Base-by-base conservation (phyloP, 176 grass and related monocot species). In the Eleusine indica region DNA sequence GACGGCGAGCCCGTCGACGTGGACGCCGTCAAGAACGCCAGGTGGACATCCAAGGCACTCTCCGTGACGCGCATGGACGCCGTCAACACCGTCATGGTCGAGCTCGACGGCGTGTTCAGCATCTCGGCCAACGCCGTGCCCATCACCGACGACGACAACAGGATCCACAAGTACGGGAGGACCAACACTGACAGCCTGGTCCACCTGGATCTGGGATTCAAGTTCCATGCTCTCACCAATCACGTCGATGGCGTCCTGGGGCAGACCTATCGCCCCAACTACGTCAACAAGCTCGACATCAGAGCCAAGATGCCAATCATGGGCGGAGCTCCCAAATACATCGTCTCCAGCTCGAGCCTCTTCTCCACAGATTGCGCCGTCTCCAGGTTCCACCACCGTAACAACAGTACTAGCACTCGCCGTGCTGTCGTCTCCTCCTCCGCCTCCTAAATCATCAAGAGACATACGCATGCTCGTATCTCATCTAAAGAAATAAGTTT, bases 181-280 rank as follows among this genome's bases (percentile, higher is more conserved):
- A 80, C 38, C 0, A 6, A 10, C 5, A 42, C 75, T 7, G 90
- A 96, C 56, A 82, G 80, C 86, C 86, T 96, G 0, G 86, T 82
- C n/a, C 90, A 93, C 86, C 83, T 96, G 0, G 90, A 96, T 40
- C 71, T 96, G 0, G 91, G 85, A 1, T 96, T 92, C 83, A 90
- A 87, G 72, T 96, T 96, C 83, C 70, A 87, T 3, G 46, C 73
- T 21, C 88, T 95, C 71, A 79, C 80, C 49, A 22, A 70, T 0
- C 21, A 17, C 1, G 88, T 95, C 8, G 68, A 94, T 19, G 92
- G 92, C 17, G 89, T 94, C 11, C 89, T 94, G 0, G 92, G 92
- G 0, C 92, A 94, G 84, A 89, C 87, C 1, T 94, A 94, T 74
- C 41, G 87, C 40, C 52, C 87, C 0, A 32, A 76, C 84, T 94